Conservation (phyloP, 495 filamentous ascomycete species). For the Usnea hakonensis region DNA sequence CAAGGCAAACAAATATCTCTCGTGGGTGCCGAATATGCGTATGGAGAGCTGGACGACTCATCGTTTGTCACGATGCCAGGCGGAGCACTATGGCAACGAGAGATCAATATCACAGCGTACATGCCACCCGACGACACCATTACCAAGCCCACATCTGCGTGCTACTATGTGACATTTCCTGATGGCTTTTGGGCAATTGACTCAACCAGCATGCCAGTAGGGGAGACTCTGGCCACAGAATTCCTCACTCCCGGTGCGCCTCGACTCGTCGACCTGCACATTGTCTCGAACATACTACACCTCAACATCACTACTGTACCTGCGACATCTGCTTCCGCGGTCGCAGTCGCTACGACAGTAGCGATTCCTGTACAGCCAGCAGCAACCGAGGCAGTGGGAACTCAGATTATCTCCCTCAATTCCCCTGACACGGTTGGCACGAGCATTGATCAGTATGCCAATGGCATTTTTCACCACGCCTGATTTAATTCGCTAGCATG, state of each 20-base stretch:
- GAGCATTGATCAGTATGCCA: not conserved
- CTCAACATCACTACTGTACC: constrained; percentile 1
- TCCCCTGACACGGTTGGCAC: not conserved
- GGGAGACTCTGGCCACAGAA: not conserved
- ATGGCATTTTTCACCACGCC: not conserved
- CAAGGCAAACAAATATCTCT: not conserved
- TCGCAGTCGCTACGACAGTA: not conserved
- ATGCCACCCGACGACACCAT: not conserved
- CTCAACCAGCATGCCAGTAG: not conserved
- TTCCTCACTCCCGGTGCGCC: constrained; percentile 3
- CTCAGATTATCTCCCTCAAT: not conserved
- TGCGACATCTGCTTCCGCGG: not conserved
- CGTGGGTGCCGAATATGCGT: constrained; percentile 1
- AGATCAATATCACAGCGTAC: constrained; percentile 10
- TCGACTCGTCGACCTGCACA: not conserved
- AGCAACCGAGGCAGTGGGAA: not conserved
- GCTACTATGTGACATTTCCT: constrained; percentile 8
- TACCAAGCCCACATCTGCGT: not conserved
- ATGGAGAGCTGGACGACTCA: not conserved
- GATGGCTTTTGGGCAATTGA: not conserved
- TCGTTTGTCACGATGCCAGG: constrained; percentile 2
- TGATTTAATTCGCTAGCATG: not conserved
- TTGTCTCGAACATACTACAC: not conserved
- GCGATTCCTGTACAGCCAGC: not conserved
- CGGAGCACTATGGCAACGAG: constrained; percentile 9